Conservation (phyloP, 139 green algal species). For the Pedinophyceae sp. region DNA sequence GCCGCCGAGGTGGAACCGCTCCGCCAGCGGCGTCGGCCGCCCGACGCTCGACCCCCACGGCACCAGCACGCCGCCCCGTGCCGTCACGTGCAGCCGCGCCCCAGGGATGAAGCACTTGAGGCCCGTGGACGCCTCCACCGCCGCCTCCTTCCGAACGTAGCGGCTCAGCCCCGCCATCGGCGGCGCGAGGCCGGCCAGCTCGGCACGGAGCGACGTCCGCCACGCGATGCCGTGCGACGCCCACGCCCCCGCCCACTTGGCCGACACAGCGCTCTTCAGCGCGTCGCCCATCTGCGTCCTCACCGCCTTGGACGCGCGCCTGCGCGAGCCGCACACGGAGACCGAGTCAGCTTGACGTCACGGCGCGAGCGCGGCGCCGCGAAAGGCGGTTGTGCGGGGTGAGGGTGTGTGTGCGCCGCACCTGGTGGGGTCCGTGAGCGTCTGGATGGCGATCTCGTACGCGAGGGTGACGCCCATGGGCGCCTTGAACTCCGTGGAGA, state of each 20-base stretch:
- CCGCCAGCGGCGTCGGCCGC: background rate
- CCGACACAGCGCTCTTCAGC: constrained; percentile 7
- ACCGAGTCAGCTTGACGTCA: background rate
- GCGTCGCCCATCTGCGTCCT: constrained; percentile 6
- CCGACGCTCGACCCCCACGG: background rate
- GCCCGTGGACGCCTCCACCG: background rate
- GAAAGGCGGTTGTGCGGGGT: background rate
- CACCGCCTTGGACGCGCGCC: constrained; percentile 2
- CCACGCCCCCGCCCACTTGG: constrained; percentile 2
- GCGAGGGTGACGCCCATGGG: background rate
- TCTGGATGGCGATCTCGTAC: background rate
- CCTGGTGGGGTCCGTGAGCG: background rate
- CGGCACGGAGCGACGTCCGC: too few species aligned
- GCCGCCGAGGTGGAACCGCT: constrained; percentile 13
- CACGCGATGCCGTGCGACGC: too few species aligned
- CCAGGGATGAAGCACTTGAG: constrained; percentile 1
- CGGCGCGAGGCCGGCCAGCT: background rate
- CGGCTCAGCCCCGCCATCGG: background rate
- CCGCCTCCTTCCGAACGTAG: constrained; percentile 3
- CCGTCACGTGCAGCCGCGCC: background rate
- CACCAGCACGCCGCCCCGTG: background rate
- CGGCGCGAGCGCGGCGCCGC: background rate
- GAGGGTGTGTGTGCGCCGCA: background rate
- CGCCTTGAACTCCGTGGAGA: constrained; percentile 1
- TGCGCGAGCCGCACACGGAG: too few species aligned